These are phyloP conservation scores for Sutorius australiensis DNA, from an alignment of 768 basidiomycete species.

Conservation along the genomic window DNA sequence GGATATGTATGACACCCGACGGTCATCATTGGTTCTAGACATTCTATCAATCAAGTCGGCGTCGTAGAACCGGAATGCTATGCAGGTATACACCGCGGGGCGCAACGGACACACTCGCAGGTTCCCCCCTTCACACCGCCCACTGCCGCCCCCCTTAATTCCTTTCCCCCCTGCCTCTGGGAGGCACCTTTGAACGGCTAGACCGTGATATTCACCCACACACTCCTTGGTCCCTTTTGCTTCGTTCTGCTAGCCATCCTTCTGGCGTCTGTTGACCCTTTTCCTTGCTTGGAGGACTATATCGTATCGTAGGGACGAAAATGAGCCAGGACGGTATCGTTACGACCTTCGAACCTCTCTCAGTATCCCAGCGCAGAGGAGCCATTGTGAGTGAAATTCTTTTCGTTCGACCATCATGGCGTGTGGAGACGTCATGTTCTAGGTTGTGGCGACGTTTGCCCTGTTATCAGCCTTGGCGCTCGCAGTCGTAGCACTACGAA, in stretches of 20 bases:
- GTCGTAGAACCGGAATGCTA: neutral
- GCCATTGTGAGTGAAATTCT: constrained; percentile 18
- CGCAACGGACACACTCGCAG: neutral
- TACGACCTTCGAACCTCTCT: constrained; percentile 9
- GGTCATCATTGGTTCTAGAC: neutral
- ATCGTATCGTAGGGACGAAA: neutral
- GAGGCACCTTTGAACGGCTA: constrained; percentile 27
- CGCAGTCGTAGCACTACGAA: constrained; percentile 45
- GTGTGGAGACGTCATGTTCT: neutral
- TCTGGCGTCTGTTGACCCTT: neutral
- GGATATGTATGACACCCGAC: neutral
- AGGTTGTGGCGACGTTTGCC: constrained; percentile 52
- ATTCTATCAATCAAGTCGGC: constrained; percentile 5
- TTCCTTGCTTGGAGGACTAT: neutral
- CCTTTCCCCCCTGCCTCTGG: constrained; percentile 32
- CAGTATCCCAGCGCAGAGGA: constrained; percentile 11
- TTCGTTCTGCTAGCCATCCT: neutral
- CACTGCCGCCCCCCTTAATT: constrained; percentile 14
- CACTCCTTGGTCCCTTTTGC: constrained; percentile 1
- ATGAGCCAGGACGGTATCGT: neutral
- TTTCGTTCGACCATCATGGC: neutral
- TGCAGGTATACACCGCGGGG: neutral
- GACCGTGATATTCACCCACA: constrained; percentile 10
- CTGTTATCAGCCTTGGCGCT: constrained; percentile 52
- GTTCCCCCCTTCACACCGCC: constrained; percentile 19